Percentiles rank a stretch among this genome's conserved stretches.
Evolutionary conservation across 805 yeast species (phyloP).

Genomic region (Saccharomyces paradoxus): DNA sequence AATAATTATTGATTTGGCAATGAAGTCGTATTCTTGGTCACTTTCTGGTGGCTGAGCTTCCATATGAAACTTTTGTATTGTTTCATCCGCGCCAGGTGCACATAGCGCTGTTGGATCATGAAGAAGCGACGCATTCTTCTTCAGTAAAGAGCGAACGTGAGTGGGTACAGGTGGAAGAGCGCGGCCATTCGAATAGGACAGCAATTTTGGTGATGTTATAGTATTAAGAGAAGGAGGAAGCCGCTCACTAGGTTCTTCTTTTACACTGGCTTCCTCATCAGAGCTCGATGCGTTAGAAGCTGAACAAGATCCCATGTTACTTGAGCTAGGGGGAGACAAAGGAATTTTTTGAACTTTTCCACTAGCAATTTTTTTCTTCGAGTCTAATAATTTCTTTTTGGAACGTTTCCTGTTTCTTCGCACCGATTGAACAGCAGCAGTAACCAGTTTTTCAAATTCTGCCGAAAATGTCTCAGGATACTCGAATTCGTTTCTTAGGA

Average conservation of each 20-base stretch:
- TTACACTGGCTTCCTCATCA: not conserved
- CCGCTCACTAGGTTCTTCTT: not conserved
- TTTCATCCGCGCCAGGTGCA: not conserved
- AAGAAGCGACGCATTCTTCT: not conserved
- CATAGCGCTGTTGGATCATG: not conserved
- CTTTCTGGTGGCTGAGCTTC: conserved; percentile 11
- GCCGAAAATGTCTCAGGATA: conserved; percentile 48
- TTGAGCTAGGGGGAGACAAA: not conserved
- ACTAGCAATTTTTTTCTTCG: not conserved
- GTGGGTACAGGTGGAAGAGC: not conserved
- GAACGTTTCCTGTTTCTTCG: conserved; percentile 77
- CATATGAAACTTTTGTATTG: conserved; percentile 9
- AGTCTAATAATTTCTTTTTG: conserved; percentile 26
- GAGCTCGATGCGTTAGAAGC: not conserved
- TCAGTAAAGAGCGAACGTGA: not conserved
- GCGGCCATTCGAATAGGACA: not conserved
- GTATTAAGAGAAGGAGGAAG: not conserved
- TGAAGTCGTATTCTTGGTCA: conserved; percentile 17
- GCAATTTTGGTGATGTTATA: not conserved
- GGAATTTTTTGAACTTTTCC: not conserved
- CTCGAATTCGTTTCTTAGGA: conserved; percentile 68
- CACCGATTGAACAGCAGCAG: conserved; percentile 91
- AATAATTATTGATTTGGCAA: conserved; percentile 21
- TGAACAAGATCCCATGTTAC: not conserved
- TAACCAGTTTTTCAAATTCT: conserved; percentile 83